A percentile compares a stretch with the other conserved stretches of the same genome.
Evolutionary conservation across 2,329 filamentous ascomycete species (phyloP).

Genomic region (Graphilbum ipis-grandicollis): DNA sequence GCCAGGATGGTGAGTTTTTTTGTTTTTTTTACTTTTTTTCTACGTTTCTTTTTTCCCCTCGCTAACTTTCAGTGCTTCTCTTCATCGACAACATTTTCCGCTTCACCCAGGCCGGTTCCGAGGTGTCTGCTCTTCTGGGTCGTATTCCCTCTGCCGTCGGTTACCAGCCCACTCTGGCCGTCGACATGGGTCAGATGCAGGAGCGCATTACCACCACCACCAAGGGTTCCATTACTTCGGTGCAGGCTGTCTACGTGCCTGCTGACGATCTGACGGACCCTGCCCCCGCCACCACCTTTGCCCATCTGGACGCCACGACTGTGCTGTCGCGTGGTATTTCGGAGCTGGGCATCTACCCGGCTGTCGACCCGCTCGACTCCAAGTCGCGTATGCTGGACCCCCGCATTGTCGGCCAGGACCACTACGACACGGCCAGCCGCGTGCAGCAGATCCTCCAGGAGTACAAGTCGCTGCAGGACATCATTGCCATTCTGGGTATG

Average conservation of each 20-base stretch:
- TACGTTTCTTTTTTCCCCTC: neutral
- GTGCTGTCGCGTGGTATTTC: slow-evolving; percentile 99
- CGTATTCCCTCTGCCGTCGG: slow-evolving; percentile 99
- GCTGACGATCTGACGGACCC: slow-evolving; percentile 99
- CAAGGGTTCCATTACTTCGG: slow-evolving; percentile 98
- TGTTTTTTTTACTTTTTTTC: neutral
- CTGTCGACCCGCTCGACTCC: slow-evolving; percentile 98
- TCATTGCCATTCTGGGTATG: slow-evolving; percentile 99
- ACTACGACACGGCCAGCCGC: slow-evolving; percentile 86
- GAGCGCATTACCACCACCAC: slow-evolving; percentile 99
- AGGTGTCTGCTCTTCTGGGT: slow-evolving; percentile 97
- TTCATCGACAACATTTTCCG: slow-evolving; percentile 99
- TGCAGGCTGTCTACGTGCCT: slow-evolving; percentile 99
- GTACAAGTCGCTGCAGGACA: slow-evolving; percentile 99
- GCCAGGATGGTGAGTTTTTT: slow-evolving; percentile 60
- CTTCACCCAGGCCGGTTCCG: slow-evolving; percentile 98
- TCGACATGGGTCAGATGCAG: slow-evolving; percentile 99
- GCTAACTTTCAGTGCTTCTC: slow-evolving; percentile 51
- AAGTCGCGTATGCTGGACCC: slow-evolving; percentile 99
- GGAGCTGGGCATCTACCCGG: slow-evolving; percentile 99
- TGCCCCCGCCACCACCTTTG: slow-evolving; percentile 97
- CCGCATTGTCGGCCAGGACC: slow-evolving; percentile 93
- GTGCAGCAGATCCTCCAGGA: slow-evolving; percentile 99
- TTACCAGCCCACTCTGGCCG: slow-evolving; percentile 97
- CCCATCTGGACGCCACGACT: slow-evolving; percentile 99